A percentile compares a stretch with the other conserved stretches of the same genome.
Conservation (phyloP, 108 stramenopile genomes). For the Conticribra weissflogii region DNA sequence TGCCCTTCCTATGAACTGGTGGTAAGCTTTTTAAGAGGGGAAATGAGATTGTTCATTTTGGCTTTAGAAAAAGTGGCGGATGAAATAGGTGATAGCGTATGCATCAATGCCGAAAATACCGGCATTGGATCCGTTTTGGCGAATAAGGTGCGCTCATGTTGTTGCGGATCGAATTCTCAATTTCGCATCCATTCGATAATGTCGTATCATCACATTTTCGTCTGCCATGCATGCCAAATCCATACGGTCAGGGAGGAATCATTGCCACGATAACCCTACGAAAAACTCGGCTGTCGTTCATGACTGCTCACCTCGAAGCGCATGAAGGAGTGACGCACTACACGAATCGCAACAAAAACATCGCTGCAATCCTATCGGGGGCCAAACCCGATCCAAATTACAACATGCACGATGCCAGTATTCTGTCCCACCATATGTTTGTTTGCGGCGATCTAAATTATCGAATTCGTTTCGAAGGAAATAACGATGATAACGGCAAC, state of each 20-base stretch:
- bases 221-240: too few relatives aligned
- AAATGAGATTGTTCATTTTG: constrained; percentile 58
- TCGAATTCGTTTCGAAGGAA: constrained; percentile 33
- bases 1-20: constrained; percentile 49
- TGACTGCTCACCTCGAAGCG: constrained; percentile 52
- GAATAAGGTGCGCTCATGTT: constrained; percentile 48
- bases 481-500: not conserved
- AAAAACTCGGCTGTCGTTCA: constrained; percentile 50
- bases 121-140: constrained; percentile 52
- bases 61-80: constrained; percentile 20
- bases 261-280: constrained; percentile 40
- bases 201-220: too few relatives aligned
- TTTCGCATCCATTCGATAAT: too few relatives aligned
- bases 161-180: too few relatives aligned
- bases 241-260: constrained; percentile 46
- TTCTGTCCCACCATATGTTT: constrained; percentile 59
- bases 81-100: constrained; percentile 42
- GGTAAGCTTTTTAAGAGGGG: constrained; percentile 46
- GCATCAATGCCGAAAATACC: constrained; percentile 48
- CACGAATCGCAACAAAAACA: constrained; percentile 40
- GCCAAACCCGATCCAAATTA: constrained; percentile 48
- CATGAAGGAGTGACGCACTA: constrained; percentile 53
- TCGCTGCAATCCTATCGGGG: constrained; percentile 39
- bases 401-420: constrained; percentile 51
- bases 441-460: constrained; percentile 58